A percentile compares a stretch with the other conserved stretches of the same genome.
Evolutionary conservation across 2,329 filamentous ascomycete species (phyloP).

Genomic region (Penicillium vulpinum): DNA sequence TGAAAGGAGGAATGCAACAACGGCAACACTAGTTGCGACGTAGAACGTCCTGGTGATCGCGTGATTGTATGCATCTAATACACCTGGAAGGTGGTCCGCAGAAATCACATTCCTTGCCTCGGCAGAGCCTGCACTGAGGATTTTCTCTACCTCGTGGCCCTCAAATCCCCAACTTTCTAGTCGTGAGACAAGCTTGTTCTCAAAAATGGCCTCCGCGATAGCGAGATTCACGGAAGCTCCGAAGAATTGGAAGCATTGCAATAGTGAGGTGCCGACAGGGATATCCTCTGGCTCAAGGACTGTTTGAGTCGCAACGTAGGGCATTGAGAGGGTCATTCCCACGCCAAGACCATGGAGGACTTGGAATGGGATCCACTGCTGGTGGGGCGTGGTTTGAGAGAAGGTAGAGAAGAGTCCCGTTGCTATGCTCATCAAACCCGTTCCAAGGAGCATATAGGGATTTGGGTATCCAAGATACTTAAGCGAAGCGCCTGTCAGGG

Average conservation of each 20-base stretch:
- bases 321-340: slow-evolving; percentile 11
- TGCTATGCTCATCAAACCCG: neutral
- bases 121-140: neutral
- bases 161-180: neutral
- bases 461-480: neutral
- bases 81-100: neutral
- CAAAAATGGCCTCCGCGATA: neutral
- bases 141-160: neutral
- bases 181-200: neutral
- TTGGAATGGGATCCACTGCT: slow-evolving; percentile 11
- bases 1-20: neutral
- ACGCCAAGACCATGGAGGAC: slow-evolving; percentile 13
- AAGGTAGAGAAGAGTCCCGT: neutral
- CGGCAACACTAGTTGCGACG: neutral
- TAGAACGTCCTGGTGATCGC: neutral
- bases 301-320: slow-evolving; percentile 4
- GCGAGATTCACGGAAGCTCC: neutral
- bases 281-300: neutral
- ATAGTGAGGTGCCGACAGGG: neutral
- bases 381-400: neutral
- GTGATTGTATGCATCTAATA: neutral
- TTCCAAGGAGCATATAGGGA: neutral
- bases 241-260: neutral
- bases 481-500: neutral
- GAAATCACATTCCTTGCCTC: neutral